Evolutionary conservation across 306 rosid species (phyloP).

Genomic region (Ziziphus jujuba): DNA sequence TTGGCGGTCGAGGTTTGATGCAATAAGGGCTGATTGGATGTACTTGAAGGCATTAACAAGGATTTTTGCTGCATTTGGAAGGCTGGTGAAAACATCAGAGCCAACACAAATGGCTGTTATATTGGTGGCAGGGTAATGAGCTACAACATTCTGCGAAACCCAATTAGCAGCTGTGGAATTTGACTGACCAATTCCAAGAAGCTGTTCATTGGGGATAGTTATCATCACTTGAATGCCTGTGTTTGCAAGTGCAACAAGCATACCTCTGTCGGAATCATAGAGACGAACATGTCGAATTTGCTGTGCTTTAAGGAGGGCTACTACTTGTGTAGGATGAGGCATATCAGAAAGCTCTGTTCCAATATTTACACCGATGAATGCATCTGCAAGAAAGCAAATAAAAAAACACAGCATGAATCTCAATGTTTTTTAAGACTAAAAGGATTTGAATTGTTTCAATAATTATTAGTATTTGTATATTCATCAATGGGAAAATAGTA

Average conservation of each 20-base stretch:
- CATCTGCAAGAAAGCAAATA: conserved; percentile 43
- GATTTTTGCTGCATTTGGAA: conserved; percentile 73
- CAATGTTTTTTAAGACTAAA: too few species aligned
- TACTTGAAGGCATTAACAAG: conserved; percentile 71
- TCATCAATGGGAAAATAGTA: too few species aligned
- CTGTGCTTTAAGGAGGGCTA: conserved; percentile 71
- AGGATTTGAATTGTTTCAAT: not conserved
- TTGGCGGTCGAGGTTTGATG: conserved; percentile 73
- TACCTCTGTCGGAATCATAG: conserved; percentile 67
- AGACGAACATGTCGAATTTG: conserved; percentile 65
- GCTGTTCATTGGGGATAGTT: conserved; percentile 73
- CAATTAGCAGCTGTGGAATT: conserved; percentile 81
- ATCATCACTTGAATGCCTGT: conserved; percentile 69
- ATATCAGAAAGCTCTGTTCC: conserved; percentile 83
- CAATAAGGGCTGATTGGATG: conserved; percentile 71
- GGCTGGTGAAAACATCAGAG: conserved; percentile 65
- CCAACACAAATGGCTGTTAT: conserved; percentile 82
- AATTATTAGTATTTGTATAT: conserved; percentile 4
- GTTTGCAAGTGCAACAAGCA: conserved; percentile 79
- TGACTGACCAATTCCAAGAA: conserved; percentile 78
- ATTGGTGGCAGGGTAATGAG: conserved; percentile 84
- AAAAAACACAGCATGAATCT: conserved; percentile 1
- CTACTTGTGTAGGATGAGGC: conserved; percentile 92
- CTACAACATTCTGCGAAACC: conserved; percentile 75
- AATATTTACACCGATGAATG: conserved; percentile 76